These are phyloP conservation scores for Cucurbita ficifolia DNA, from an alignment of 306 rosid genomes.

Conservation along the genomic window DNA sequence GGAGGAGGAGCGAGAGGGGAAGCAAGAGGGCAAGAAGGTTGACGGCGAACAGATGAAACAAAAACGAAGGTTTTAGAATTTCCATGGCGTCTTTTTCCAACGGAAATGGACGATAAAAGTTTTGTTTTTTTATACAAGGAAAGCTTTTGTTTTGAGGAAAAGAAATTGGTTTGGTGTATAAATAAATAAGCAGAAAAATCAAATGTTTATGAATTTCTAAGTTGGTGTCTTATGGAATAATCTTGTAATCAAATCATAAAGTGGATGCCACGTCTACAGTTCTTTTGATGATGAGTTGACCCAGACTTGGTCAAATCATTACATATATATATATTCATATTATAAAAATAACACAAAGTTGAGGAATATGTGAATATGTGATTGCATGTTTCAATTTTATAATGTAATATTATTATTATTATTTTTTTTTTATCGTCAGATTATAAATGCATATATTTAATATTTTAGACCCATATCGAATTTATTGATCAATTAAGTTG, in stretches of 20 bases:
- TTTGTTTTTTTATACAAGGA: neutral
- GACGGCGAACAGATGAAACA: constrained; percentile 33
- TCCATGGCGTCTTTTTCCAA: constrained; percentile 2
- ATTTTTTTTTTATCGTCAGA: no score
- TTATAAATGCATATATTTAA: no score
- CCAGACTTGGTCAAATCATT: neutral
- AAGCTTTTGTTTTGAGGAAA: neutral
- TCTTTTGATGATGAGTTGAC: constrained; percentile 1
- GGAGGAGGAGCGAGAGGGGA: constrained; percentile 68
- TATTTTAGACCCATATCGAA: no score
- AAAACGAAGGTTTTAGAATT: neutral
- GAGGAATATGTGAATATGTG: neutral
- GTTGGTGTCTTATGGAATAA: neutral
- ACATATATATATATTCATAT: neutral
- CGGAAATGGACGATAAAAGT: neutral
- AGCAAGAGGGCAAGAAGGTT: constrained; percentile 50
- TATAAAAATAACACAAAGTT: neutral
- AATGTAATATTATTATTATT: neutral
- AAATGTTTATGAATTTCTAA: neutral
- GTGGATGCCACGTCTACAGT: constrained; percentile 7
- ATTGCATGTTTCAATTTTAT: neutral
- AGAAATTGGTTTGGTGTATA: neutral
- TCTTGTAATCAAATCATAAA: neutral
- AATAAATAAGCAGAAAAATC: neutral
- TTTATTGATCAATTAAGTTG: no score